Evolutionary conservation across 768 basidiomycete genomes (phyloP).

Genomic region (Amanita jacksonii): DNA sequence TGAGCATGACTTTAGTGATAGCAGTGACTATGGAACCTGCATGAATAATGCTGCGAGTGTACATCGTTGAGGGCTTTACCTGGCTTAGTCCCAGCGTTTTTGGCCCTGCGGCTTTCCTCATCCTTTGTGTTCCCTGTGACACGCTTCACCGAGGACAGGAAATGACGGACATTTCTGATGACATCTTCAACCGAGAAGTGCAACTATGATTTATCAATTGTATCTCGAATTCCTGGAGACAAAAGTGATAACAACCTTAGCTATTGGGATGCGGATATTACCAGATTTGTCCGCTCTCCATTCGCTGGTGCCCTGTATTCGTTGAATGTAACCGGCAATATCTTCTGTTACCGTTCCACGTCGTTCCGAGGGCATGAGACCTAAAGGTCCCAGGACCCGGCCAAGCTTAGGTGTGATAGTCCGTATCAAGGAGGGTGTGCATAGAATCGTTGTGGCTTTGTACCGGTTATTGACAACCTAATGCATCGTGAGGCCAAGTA

Average conservation of each 20-base stretch:
- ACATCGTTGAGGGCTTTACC: no score
- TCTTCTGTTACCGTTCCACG: constrained; percentile 93
- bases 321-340: constrained; percentile 69
- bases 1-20: constrained; percentile 76
- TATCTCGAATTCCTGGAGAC: constrained; percentile 1
- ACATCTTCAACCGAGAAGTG: constrained; percentile 70
- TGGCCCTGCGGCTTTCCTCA: constrained; percentile 32
- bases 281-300: constrained; percentile 91
- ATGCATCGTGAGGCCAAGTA: not conserved
- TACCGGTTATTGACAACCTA: constrained; percentile 70
- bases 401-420: constrained; percentile 72
- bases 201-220: constrained; percentile 35
- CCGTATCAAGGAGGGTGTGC: constrained; percentile 69
- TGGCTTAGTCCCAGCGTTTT: constrained; percentile 36
- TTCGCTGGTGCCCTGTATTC: constrained; percentile 74
- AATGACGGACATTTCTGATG: constrained; percentile 67
- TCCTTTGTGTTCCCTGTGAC: constrained; percentile 65
- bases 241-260: constrained; percentile 39
- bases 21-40: constrained; percentile 52
- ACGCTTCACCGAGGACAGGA: constrained; percentile 63
- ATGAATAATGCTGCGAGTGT: no score
- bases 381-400: constrained; percentile 76
- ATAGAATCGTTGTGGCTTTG: constrained; percentile 76
- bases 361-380: constrained; percentile 91
- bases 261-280: constrained; percentile 75